A percentile compares a stretch with the other conserved stretches of the same genome.
Evolutionary conservation across 1,284 basidiomycete species (phyloP).

Genomic region (Heterobasidion parviporum): DNA sequence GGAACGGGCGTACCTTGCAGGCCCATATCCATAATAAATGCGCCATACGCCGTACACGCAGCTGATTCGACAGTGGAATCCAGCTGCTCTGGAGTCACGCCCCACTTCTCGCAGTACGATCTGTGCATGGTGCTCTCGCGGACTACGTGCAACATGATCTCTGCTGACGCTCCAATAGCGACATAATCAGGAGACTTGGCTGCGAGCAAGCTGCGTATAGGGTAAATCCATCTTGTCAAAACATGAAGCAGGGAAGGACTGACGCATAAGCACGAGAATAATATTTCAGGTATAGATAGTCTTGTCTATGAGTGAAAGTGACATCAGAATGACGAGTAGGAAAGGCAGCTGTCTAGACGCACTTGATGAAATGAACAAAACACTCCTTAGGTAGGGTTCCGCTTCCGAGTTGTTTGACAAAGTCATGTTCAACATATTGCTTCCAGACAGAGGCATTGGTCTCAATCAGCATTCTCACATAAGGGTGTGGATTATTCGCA

Average conservation of each 20-base stretch:
- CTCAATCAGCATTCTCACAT: conserved; percentile 61
- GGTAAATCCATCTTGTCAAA: background rate
- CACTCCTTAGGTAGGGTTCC: conserved; percentile 58
- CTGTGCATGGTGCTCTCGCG: conserved; percentile 72
- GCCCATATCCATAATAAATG: conserved; percentile 78
- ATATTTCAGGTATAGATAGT: conserved; percentile 72
- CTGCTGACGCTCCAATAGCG: conserved; percentile 57
- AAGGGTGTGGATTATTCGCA: conserved; percentile 54
- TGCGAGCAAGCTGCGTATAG: conserved; percentile 52
- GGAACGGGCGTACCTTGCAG: conserved; percentile 41
- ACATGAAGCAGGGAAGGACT: conserved; percentile 11
- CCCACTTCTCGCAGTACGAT: conserved; percentile 64
- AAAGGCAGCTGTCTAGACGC: conserved; percentile 11
- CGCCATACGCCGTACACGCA: conserved; percentile 77
- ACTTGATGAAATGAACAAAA: conserved; percentile 87
- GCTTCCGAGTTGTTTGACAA: conserved; percentile 67
- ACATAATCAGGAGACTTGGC: conserved; percentile 67
- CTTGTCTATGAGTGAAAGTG: conserved; percentile 42
- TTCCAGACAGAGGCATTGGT: conserved; percentile 57
- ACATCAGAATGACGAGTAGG: background rate
- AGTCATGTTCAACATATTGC: conserved; percentile 76
- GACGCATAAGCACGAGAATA: conserved; percentile 71
- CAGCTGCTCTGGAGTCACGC: conserved; percentile 54
- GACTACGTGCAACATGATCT: conserved; percentile 60
- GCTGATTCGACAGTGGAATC: conserved; percentile 55